Evolutionary conservation across 495 filamentous ascomycete genomes (phyloP).

Genomic region (Penicillium psychrofluorescens): DNA sequence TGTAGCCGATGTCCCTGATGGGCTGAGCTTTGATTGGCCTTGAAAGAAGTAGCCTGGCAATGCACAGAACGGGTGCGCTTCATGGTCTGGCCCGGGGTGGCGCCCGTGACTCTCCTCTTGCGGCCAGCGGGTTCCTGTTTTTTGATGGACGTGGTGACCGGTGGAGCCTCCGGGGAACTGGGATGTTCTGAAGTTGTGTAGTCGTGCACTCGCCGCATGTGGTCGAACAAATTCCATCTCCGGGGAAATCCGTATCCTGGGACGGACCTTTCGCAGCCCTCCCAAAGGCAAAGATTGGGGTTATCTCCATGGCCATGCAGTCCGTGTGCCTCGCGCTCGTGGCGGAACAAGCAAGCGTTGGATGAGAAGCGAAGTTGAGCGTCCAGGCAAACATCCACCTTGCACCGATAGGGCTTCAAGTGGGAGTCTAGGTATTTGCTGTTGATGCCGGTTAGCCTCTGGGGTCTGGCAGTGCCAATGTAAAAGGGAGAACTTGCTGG

Average conservation of each 20-base stretch:
- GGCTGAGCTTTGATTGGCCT: constrained; percentile 26
- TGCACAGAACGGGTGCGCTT: constrained; percentile 40
- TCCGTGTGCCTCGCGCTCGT: constrained; percentile 89
- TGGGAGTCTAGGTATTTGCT: constrained; percentile 96
- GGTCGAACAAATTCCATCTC: constrained; percentile 88
- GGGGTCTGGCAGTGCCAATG: background rate
- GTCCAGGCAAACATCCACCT: constrained; percentile 67
- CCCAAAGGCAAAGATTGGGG: constrained; percentile 76
- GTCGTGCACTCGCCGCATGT: constrained; percentile 91
- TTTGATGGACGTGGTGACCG: constrained; percentile 22
- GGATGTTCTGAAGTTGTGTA: constrained; percentile 48
- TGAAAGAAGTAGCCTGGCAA: constrained; percentile 29
- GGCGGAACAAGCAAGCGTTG: constrained; percentile 87
- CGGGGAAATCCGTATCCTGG: constrained; percentile 82
- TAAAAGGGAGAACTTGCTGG: constrained; percentile 57
- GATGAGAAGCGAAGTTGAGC: constrained; percentile 71
- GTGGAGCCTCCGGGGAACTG: constrained; percentile 38
- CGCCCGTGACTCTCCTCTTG: constrained; percentile 33
- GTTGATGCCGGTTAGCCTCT: constrained; percentile 30
- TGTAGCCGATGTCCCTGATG: constrained; percentile 38
- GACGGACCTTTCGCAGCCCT: constrained; percentile 73
- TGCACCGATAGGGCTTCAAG: constrained; percentile 89
- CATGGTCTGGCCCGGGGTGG: constrained; percentile 34
- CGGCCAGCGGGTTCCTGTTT: constrained; percentile 36
- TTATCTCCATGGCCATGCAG: constrained; percentile 92